Evolutionary conservation across 192 early-diverging fungal species (phyloP).

Genomic region (Chytriomyces sp.): DNA sequence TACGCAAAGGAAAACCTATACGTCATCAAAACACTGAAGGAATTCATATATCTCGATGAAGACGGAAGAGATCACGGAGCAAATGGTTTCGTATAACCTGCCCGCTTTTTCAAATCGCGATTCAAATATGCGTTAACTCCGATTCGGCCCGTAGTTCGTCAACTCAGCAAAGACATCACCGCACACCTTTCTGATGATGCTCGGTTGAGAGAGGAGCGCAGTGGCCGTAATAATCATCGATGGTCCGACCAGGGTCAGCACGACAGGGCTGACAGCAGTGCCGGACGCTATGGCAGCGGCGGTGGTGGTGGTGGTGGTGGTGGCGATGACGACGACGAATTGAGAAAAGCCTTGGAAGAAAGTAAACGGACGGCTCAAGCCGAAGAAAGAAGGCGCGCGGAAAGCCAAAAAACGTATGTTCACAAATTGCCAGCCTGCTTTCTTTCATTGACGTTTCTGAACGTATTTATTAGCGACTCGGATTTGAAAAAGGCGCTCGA

Average conservation of each 20-base stretch:
- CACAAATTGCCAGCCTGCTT: not conserved
- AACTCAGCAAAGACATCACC: constrained; percentile 91
- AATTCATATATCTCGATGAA: constrained; percentile 97
- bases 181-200: constrained; percentile 78
- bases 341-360: constrained; percentile 82
- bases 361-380: constrained; percentile 71
- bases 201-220: constrained; percentile 77
- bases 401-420: constrained; percentile 28
- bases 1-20: constrained; percentile 90
- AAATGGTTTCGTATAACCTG: constrained; percentile 64
- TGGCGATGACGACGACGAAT: constrained; percentile 78
- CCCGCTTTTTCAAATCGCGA: not conserved
- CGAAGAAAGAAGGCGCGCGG: constrained; percentile 56
- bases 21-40: constrained; percentile 93
- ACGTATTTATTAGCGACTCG: constrained; percentile 4
- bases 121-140: not conserved
- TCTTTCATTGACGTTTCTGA: too few relatives aligned
- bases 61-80: constrained; percentile 87
- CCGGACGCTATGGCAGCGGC: constrained; percentile 44
- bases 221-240: constrained; percentile 42
- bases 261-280: constrained; percentile 45
- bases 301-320: constrained; percentile 2
- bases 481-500: constrained; percentile 56
- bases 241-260: constrained; percentile 61
- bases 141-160: constrained; percentile 68